Conservation (phyloP, 768 basidiomycete genomes). For the Boletus bicolor region DNA sequence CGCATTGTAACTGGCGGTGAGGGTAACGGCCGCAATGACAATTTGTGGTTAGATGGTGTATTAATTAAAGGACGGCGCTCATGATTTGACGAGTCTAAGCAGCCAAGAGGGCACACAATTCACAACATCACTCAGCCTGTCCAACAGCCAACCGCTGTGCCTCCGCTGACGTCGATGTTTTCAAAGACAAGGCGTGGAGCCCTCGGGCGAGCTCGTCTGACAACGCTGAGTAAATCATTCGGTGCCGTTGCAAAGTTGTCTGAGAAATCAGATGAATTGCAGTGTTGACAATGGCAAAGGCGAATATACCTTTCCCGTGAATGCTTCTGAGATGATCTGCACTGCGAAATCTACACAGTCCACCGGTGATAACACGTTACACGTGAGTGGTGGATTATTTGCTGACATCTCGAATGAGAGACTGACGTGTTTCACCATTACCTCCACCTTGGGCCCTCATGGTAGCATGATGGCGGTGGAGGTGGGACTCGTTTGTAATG, state of each 20-base stretch:
- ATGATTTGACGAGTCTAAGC: constrained; percentile 28
- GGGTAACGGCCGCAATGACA: constrained; percentile 18
- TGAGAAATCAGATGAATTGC: constrained; percentile 29
- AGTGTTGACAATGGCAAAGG: constrained; percentile 4
- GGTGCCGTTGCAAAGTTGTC: constrained; percentile 78
- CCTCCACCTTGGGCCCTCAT: constrained; percentile 70
- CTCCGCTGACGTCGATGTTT: constrained; percentile 67
- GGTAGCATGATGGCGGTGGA: constrained; percentile 80
- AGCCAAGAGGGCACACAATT: constrained; percentile 12
- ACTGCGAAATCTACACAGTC: constrained; percentile 66
- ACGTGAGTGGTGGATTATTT: constrained; percentile 22
- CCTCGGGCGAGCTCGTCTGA: constrained; percentile 69
- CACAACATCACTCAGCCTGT: constrained; percentile 25
- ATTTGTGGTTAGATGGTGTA: constrained; percentile 21
- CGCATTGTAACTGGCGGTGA: constrained; percentile 13
- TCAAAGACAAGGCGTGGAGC: constrained; percentile 73
- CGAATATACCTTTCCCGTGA: constrained; percentile 64
- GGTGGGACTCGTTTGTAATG: constrained; percentile 79
- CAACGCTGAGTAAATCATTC: constrained; percentile 71
- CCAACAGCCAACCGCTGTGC: constrained; percentile 21
- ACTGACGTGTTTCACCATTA: constrained; percentile 80
- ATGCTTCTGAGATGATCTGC: constrained; percentile 66
- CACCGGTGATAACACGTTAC: constrained; percentile 24
- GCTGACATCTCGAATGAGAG: constrained; percentile 12
- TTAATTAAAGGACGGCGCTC: constrained; percentile 30